Conservation (phyloP, 805 yeast genomes). For the Tetrapisispora taiwanensis region DNA sequence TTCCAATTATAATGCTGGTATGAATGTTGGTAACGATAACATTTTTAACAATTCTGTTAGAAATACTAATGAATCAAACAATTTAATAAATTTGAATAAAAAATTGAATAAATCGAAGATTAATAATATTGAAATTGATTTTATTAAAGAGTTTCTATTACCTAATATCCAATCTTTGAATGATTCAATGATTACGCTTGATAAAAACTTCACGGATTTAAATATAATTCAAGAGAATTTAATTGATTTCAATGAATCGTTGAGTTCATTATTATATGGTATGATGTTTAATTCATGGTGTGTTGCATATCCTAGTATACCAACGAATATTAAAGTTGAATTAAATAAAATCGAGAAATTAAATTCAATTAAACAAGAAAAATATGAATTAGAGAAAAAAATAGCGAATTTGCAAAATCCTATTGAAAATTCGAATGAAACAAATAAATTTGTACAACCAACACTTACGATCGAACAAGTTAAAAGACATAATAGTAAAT, state of each 20-base stretch:
- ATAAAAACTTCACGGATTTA: constrained; percentile 46
- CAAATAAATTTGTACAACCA: constrained; percentile 3
- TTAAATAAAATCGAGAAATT: constrained; percentile 13
- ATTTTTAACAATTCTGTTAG: not conserved
- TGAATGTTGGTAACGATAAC: not conserved
- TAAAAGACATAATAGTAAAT: constrained; percentile 3
- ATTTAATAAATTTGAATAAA: constrained; percentile 4
- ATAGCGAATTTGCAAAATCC: not conserved
- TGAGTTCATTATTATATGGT: constrained; percentile 70
- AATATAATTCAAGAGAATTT: constrained; percentile 53
- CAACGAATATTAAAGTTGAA: constrained; percentile 22
- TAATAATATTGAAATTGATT: constrained; percentile 1
- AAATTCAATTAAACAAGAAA: constrained; percentile 15
- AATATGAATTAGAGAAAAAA: constrained; percentile 1
- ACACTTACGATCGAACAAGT: constrained; percentile 2
- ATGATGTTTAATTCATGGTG: constrained; percentile 82
- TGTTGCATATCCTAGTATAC: constrained; percentile 46
- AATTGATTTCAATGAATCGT: constrained; percentile 62
- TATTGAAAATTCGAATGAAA: too few species aligned
- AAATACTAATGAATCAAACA: constrained; percentile 3
- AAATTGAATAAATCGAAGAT: constrained; percentile 1
- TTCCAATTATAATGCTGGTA: too few species aligned
- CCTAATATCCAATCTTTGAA: constrained; percentile 37
- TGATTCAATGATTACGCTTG: constrained; percentile 46
- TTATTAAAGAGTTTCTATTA: constrained; percentile 29